These are phyloP conservation scores for Nakazawaea ishiwadae DNA, from an alignment of 805 yeast genomes.

Conservation along the genomic window DNA sequence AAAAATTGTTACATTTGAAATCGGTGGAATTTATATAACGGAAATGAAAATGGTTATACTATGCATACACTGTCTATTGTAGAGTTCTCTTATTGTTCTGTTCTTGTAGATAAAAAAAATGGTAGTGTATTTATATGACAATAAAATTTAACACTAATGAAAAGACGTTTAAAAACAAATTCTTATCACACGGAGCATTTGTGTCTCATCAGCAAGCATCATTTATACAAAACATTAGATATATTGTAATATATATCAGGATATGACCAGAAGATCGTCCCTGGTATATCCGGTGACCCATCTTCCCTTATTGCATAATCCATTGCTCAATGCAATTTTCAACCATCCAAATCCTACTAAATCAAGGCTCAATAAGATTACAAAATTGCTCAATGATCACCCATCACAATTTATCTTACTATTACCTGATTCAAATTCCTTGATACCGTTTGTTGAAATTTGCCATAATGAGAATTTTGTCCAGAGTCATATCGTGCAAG, in stretches of 20 bases:
- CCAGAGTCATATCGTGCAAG: constrained; percentile 51
- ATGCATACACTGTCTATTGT: too few relatives aligned
- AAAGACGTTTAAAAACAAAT: too few relatives aligned
- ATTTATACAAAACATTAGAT: too few relatives aligned
- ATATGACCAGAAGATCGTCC: constrained; percentile 8
- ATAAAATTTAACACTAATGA: too few relatives aligned
- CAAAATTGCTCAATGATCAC: constrained; percentile 33
- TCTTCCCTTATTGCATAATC: constrained; percentile 55
- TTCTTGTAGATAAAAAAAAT: too few relatives aligned
- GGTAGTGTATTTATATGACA: too few relatives aligned
- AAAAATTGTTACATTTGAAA: background rate
- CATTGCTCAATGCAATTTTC: constrained; percentile 60
- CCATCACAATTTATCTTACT: constrained; percentile 53
- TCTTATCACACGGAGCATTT: too few relatives aligned
- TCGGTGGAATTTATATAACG: too few relatives aligned
- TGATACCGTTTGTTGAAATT: constrained; percentile 43
- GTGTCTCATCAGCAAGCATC: too few relatives aligned
- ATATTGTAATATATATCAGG: too few relatives aligned
- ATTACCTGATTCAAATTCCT: constrained; percentile 55
- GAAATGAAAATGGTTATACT: too few relatives aligned
- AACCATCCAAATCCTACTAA: constrained; percentile 52
- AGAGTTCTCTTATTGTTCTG: too few relatives aligned
- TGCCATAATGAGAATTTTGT: constrained; percentile 60
- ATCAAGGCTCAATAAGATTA: constrained; percentile 43
- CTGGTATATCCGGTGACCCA: constrained; percentile 21